phyloP scores from a whole-genome alignment of 441 rosid species.

The Populus hybrid region DNA sequence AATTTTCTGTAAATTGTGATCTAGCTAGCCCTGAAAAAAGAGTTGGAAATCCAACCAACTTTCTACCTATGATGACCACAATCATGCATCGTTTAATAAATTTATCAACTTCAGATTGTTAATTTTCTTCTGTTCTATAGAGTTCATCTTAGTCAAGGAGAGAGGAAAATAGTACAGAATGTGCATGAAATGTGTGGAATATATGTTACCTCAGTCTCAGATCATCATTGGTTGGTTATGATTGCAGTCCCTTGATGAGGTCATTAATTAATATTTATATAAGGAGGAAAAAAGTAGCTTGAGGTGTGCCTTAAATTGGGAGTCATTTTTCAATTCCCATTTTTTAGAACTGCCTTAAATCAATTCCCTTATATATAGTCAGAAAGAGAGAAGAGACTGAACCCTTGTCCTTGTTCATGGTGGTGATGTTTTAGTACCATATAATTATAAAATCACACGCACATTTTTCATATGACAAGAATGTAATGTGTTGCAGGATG shows the following conservation, averaged over 20 bases:
- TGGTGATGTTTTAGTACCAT: background rate
- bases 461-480: background rate
- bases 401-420: background rate
- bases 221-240: background rate
- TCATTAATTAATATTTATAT: background rate
- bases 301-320: background rate
- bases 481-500: constrained; percentile 42
- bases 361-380: no score
- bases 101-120: background rate
- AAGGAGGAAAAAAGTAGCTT: background rate
- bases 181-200: background rate
- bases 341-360: background rate
- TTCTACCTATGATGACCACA: background rate
- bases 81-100: background rate
- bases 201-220: background rate
- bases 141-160: background rate
- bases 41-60: background rate
- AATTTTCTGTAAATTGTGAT: background rate
- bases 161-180: background rate
- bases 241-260: background rate
- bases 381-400: no score
- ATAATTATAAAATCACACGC: background rate
- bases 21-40: background rate
- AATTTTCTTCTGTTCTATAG: background rate
- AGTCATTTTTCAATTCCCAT: background rate